Evolutionary conservation across 345 rosid genomes (phyloP).

Genomic region (Salix arbutifolia): DNA sequence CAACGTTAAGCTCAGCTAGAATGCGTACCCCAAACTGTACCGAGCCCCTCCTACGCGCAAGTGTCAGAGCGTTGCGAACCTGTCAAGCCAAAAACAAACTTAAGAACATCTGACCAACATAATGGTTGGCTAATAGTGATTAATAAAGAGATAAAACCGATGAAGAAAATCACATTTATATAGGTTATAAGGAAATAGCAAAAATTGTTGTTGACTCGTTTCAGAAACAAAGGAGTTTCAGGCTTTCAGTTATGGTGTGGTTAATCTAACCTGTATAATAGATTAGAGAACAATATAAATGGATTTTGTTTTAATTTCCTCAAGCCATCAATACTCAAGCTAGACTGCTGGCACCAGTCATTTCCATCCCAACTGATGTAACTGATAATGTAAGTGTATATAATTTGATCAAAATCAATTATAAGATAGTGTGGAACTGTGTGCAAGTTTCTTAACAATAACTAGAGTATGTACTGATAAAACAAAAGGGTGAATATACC

Average conservation of each 20-base stretch:
- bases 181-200: too few relatives aligned
- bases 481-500: neutral
- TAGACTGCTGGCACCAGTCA: neutral
- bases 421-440: too few relatives aligned
- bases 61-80: slow-evolving; percentile 22
- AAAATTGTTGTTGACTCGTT: too few relatives aligned
- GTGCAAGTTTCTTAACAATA: too few relatives aligned
- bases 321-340: neutral
- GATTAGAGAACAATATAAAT: too few relatives aligned
- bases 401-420: too few relatives aligned
- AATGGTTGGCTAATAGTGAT: neutral
- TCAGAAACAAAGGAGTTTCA: too few relatives aligned
- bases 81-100: slow-evolving; percentile 12
- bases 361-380: neutral
- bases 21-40: slow-evolving; percentile 17
- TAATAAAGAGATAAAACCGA: neutral
- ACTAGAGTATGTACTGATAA: neutral
- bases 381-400: neutral
- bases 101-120: neutral
- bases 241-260: neutral
- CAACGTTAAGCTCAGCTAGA: neutral
- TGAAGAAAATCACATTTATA: neutral
- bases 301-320: neutral
- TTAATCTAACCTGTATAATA: neutral
- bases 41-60: slow-evolving; percentile 12